Percentiles rank a stretch among this genome's conserved stretches.
phyloP scores from a whole-genome alignment of 1,284 basidiomycete species.

The Mycena sp. region DNA sequence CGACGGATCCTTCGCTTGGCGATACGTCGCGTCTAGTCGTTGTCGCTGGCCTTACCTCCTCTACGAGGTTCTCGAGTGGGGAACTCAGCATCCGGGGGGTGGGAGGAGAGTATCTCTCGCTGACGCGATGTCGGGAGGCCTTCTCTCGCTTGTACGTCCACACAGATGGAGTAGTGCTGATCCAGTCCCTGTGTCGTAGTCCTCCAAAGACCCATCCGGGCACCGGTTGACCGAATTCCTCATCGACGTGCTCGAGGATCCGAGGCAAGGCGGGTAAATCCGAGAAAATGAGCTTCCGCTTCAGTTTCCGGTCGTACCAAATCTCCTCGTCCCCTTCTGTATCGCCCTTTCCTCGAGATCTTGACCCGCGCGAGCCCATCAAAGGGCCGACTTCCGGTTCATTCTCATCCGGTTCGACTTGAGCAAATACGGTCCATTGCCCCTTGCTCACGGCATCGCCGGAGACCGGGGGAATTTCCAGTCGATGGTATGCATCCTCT shows the following conservation, averaged over 20 bases:
- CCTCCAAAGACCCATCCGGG: neutral
- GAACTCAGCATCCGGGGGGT: too few species aligned
- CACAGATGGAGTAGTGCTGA: too few species aligned
- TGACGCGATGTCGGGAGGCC: too few species aligned
- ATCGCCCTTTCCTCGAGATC: neutral
- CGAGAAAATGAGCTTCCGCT: neutral
- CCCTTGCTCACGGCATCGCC: neutral
- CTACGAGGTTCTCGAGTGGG: too few species aligned
- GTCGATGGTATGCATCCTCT: too few species aligned
- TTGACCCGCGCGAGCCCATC: neutral
- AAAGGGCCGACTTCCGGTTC: neutral
- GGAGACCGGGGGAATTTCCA: neutral
- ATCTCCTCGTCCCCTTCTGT: neutral
- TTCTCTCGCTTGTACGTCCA: too few species aligned
- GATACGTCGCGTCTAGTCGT: too few species aligned
- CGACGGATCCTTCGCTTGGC: too few species aligned
- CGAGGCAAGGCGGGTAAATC: neutral
- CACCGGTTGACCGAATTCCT: neutral
- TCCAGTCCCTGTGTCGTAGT: too few species aligned
- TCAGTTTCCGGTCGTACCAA: neutral
- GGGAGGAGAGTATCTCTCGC: too few species aligned
- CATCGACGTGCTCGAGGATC: neutral
- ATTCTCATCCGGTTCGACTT: neutral
- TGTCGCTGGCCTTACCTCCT: too few species aligned
- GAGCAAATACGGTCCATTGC: neutral